Evolutionary conservation across 2,329 filamentous ascomycete species (phyloP).

Genomic region (Hypoxylon sp.): DNA sequence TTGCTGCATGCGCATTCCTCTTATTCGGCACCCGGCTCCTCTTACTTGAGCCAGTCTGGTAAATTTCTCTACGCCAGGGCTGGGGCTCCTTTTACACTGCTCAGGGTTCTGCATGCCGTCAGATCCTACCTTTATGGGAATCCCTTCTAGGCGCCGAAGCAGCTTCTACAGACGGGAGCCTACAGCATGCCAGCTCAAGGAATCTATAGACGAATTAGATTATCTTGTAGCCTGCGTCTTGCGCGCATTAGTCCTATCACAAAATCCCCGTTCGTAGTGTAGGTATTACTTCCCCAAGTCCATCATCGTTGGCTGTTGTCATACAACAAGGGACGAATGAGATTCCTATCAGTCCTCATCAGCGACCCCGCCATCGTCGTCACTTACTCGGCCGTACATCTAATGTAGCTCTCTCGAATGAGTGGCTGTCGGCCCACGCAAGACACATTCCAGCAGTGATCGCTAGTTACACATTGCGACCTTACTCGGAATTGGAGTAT

Average conservation of each 20-base stretch:
- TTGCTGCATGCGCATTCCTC: slow-evolving; percentile 13
- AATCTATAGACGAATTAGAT: slow-evolving; percentile 31
- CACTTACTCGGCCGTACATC: slow-evolving; percentile 37
- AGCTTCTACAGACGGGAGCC: slow-evolving; percentile 36
- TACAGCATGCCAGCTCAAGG: slow-evolving; percentile 33
- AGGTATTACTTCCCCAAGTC: slow-evolving; percentile 39
- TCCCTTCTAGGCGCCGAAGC: slow-evolving; percentile 33
- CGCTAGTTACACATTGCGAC: slow-evolving; percentile 45
- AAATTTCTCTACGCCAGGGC: slow-evolving; percentile 8
- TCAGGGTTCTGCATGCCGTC: slow-evolving; percentile 31
- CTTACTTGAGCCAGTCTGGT: slow-evolving; percentile 20
- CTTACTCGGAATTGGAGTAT: slow-evolving; percentile 31
- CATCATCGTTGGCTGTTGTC: slow-evolving; percentile 39
- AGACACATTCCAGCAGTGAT: slow-evolving; percentile 37
- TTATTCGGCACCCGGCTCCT: slow-evolving; percentile 19
- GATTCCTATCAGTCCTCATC: slow-evolving; percentile 24
- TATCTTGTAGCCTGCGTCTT: slow-evolving; percentile 22
- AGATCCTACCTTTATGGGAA: slow-evolving; percentile 36
- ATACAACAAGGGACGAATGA: slow-evolving; percentile 40
- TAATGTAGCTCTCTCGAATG: slow-evolving; percentile 32
- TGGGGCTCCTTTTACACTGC: slow-evolving; percentile 18
- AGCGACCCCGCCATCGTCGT: slow-evolving; percentile 42
- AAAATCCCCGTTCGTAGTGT: slow-evolving; percentile 38
- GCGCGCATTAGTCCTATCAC: slow-evolving; percentile 40
- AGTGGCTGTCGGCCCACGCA: slow-evolving; percentile 41